These are phyloP conservation scores for Candida nemodendra DNA, from an alignment of 805 yeast species.

Conservation along the genomic window DNA sequence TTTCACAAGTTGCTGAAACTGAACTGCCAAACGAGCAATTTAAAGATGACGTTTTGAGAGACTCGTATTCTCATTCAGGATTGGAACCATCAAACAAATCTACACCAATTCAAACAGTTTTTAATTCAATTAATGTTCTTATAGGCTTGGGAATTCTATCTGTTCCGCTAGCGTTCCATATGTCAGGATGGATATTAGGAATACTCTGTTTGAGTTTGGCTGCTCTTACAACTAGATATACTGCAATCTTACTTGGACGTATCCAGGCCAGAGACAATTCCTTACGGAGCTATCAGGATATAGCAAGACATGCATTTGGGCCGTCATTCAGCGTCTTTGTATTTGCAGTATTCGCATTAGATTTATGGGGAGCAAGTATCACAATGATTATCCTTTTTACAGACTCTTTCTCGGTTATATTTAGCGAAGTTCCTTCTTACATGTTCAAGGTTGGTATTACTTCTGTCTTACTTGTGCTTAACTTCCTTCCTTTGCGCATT, in stretches of 20 bases:
- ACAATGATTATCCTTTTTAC: slow-evolving; percentile 58
- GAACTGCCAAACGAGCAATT: slow-evolving; percentile 1
- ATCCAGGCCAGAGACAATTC: slow-evolving; percentile 41
- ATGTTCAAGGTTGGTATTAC: slow-evolving; percentile 44
- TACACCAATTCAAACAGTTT: slow-evolving; percentile 72
- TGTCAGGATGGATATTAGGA: slow-evolving; percentile 68
- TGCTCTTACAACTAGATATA: slow-evolving; percentile 49
- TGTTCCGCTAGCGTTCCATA: slow-evolving; percentile 64
- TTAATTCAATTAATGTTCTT: slow-evolving; percentile 73
- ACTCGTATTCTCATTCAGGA: slow-evolving; percentile 1
- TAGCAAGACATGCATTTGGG: slow-evolving; percentile 54
- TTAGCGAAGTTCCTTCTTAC: slow-evolving; percentile 39
- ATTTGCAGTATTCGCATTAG: slow-evolving; percentile 51
- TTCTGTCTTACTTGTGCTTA: slow-evolving; percentile 40
- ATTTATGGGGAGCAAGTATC: slow-evolving; percentile 59
- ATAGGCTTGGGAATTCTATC: slow-evolving; percentile 77
- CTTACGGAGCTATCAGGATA: slow-evolving; percentile 56
- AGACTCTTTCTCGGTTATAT: slow-evolving; percentile 54
- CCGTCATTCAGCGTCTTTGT: slow-evolving; percentile 40
- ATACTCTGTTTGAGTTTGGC: slow-evolving; percentile 39
- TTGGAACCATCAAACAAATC: slow-evolving; percentile 37
- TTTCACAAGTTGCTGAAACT: neutral
- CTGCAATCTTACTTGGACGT: slow-evolving; percentile 54
- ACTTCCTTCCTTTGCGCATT: slow-evolving; percentile 70
- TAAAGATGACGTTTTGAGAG: slow-evolving; percentile 5